Percentiles rank a stretch among this genome's conserved stretches.
These are phyloP conservation scores for Aphanomyces astaci DNA, from an alignment of 352 stramenopile species.

Conservation along the genomic window DNA sequence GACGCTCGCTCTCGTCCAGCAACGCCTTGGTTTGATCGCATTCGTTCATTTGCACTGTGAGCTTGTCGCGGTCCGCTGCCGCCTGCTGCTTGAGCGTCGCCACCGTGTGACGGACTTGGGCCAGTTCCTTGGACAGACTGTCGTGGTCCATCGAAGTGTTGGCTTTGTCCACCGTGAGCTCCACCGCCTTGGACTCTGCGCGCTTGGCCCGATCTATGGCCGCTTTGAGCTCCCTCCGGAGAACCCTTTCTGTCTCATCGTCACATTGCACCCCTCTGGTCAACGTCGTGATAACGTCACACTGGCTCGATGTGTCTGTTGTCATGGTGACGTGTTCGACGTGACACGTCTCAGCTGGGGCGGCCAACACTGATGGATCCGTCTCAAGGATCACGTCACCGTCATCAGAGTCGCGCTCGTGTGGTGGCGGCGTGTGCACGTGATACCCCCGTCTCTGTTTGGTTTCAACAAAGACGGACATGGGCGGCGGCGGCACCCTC, in stretches of 20 bases:
- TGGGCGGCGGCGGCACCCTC: background rate
- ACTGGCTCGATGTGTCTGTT: background rate
- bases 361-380: background rate
- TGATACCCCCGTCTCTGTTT: slow-evolving; percentile 23
- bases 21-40: background rate
- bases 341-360: background rate
- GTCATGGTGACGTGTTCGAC: background rate
- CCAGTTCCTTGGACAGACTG: background rate
- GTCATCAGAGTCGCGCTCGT: background rate
- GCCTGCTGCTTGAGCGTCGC: background rate
- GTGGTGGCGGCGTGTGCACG: background rate
- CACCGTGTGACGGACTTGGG: background rate
- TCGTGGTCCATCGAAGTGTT: background rate
- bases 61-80: background rate
- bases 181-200: background rate
- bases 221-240: background rate
- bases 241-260: background rate
- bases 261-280: background rate
- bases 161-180: background rate
- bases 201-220: background rate
- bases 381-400: background rate
- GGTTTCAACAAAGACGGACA: slow-evolving; percentile 26
- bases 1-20: background rate
- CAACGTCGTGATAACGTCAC: background rate
- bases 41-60: background rate